These are phyloP conservation scores for Cyathus striatus DNA, from an alignment of 768 basidiomycete species.

Conservation along the genomic window DNA sequence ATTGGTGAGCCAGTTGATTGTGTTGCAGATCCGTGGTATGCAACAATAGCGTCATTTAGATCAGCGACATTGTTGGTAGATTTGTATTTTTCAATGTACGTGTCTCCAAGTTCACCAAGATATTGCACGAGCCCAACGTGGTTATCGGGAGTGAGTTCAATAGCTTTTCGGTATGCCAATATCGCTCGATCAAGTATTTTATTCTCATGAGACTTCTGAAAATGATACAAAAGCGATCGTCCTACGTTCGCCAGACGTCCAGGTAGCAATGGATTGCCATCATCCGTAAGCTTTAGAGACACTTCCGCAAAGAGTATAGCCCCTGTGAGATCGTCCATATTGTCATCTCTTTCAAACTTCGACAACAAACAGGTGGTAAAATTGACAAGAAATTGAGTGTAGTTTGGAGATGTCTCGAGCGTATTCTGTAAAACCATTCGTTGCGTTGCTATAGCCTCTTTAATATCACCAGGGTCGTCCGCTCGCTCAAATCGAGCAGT, in stretches of 20 bases:
- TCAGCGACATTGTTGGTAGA: not conserved
- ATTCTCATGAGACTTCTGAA: not conserved
- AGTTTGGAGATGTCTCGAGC: too few relatives aligned
- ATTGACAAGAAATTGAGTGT: too few relatives aligned
- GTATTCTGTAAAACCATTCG: too few relatives aligned
- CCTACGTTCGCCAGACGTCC: not conserved
- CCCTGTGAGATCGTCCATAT: too few relatives aligned
- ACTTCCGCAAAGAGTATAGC: too few relatives aligned
- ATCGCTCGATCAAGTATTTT: not conserved
- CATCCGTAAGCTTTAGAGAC: too few relatives aligned
- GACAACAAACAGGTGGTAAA: too few relatives aligned
- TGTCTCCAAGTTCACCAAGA: not conserved
- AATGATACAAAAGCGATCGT: not conserved
- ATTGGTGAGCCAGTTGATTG: conserved; percentile 2
- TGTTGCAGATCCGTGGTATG: conserved; percentile 3
- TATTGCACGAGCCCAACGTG: not conserved
- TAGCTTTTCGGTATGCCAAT: not conserved
- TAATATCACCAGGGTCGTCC: too few relatives aligned
- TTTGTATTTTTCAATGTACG: not conserved
- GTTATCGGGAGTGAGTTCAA: not conserved
- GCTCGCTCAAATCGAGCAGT: too few relatives aligned
- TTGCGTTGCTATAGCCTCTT: too few relatives aligned
- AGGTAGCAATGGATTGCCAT: too few relatives aligned
- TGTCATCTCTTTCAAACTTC: too few relatives aligned
- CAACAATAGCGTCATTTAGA: not conserved